phyloP scores from a whole-genome alignment of 192 early-diverging fungal species.

The Paraglomus brasilianum region DNA sequence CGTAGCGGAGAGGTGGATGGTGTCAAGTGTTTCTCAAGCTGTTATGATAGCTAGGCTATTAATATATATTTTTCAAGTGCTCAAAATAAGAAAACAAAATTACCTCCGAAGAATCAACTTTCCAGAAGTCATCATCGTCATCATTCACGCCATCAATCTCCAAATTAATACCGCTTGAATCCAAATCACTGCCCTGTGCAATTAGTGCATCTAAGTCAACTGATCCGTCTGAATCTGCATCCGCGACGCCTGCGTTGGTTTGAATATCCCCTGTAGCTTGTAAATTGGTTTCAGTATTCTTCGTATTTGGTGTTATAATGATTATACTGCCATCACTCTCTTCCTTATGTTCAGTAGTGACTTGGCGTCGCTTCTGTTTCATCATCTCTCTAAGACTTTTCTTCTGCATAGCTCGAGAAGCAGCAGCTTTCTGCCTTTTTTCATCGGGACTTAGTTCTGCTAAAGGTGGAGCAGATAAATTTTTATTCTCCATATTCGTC shows the following conservation, averaged over 20 bases:
- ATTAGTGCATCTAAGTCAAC: slow-evolving; percentile 21
- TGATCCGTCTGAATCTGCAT: slow-evolving; percentile 18
- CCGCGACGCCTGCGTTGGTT: neutral
- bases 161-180: slow-evolving; percentile 1
- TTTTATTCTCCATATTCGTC: too few species aligned
- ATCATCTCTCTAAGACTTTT: slow-evolving; percentile 5
- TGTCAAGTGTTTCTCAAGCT: slow-evolving; percentile 17
- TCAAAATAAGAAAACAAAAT: neutral
- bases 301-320: slow-evolving; percentile 1
- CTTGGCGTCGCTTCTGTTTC: slow-evolving; percentile 21
- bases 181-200: slow-evolving; percentile 21
- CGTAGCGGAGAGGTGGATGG: slow-evolving; percentile 26
- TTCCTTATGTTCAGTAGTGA: neutral
- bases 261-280: too few species aligned
- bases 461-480: neutral
- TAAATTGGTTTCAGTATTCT: neutral
- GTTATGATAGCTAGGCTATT: neutral
- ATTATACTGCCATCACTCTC: neutral
- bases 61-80: slow-evolving; percentile 7
- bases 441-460: slow-evolving; percentile 22
- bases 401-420: neutral
- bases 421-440: slow-evolving; percentile 23
- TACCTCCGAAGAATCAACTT: slow-evolving; percentile 30
- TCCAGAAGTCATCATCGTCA: slow-evolving; percentile 29
- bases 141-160: slow-evolving; percentile 7